Conservation (phyloP, 2,329 filamentous ascomycete species). For the Sclerotinia borealis region DNA sequence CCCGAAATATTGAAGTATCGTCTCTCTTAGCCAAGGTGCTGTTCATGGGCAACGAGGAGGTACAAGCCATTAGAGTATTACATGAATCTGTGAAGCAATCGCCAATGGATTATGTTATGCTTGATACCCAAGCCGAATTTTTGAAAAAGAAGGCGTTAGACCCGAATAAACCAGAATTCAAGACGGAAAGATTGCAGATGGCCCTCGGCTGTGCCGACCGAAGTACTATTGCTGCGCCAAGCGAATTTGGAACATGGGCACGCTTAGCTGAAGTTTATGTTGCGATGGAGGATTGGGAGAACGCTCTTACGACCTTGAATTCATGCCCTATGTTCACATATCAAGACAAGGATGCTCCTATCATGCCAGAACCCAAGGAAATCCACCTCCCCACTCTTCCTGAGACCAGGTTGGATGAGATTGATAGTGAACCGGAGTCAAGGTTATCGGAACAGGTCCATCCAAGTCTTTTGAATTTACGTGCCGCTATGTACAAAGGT, state of each 20-base stretch:
- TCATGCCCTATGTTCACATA: conserved; percentile 99
- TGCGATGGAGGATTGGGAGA: conserved; percentile 90
- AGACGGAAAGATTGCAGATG: conserved; percentile 68
- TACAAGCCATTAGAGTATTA: conserved; percentile 84
- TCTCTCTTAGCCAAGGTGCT: conserved; percentile 86
- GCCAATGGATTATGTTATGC: conserved; percentile 95
- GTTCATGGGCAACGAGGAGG: conserved; percentile 93
- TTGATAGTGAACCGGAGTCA: conserved; percentile 82
- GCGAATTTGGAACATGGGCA: conserved; percentile 96
- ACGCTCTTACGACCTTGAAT: conserved; percentile 90
- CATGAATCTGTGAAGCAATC: conserved; percentile 84
- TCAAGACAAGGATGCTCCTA: conserved; percentile 92
- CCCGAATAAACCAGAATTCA: conserved; percentile 47
- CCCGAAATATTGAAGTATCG: conserved; percentile 86
- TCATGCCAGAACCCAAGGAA: conserved; percentile 88
- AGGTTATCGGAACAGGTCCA: conserved; percentile 82
- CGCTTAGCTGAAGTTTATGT: conserved; percentile 91
- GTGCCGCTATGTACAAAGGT: conserved; percentile 85
- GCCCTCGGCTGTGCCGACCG: conserved; percentile 90
- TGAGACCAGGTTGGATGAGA: conserved; percentile 89
- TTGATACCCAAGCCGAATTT: conserved; percentile 91
- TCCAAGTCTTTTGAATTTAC: conserved; percentile 75
- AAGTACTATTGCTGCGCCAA: conserved; percentile 89
- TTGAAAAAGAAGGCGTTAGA: conserved; percentile 73
- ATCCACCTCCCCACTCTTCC: conserved; percentile 80